Evolutionary conservation across 768 basidiomycete genomes (phyloP), one percentile per base, ranked within the genome.

Genomic region (Sistotremastrum niveocremeum): DNA sequence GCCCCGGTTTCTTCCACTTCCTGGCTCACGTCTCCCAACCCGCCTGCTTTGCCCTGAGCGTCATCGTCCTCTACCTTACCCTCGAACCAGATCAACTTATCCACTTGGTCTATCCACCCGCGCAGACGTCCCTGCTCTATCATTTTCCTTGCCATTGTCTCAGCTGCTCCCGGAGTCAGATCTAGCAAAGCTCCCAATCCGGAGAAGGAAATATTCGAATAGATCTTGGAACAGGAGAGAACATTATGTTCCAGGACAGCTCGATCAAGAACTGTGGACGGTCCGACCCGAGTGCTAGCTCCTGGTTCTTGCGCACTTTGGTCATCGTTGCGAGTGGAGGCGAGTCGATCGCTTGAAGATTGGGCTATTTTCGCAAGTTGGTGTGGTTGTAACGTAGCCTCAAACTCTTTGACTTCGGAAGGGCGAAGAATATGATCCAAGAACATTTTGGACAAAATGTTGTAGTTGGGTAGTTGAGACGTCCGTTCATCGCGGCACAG

Each of bases 211-310:
- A 99, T 95, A 56, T 97, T 98, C 60, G 88, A 90, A 61, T 98
- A 99, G 44, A 98, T 90, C 56, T 91, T 88, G 3, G 91, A 94
- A 61, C 90, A 91, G 4, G 93, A 90, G 50, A 97, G 76, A 7
- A 99, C 72, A 62, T 99, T 99, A 65, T 99, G 95, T 60, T 99
- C 95, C 83, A 98, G 88, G 40, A 99, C 91, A 5, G 95, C 95
- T 40, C 93, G 78, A 61, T 98, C 95, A 38, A 99, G 73, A 12
- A 99, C 93, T 7, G 93, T 98, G 5, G 88, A 81, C 3, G 95
- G 94, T 1, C 91, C 94, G 37, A 83, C 88, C 51, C 91, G 76
- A 36, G 76, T 86, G 63, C 83, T 86, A 10, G 72, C 65, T 8
- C 65, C 69, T 6, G 77, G 71, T 30, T 79, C 80, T 31, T 60